phyloP scores from a whole-genome alignment of 305 asterid species.

The Plantago coronopus region DNA sequence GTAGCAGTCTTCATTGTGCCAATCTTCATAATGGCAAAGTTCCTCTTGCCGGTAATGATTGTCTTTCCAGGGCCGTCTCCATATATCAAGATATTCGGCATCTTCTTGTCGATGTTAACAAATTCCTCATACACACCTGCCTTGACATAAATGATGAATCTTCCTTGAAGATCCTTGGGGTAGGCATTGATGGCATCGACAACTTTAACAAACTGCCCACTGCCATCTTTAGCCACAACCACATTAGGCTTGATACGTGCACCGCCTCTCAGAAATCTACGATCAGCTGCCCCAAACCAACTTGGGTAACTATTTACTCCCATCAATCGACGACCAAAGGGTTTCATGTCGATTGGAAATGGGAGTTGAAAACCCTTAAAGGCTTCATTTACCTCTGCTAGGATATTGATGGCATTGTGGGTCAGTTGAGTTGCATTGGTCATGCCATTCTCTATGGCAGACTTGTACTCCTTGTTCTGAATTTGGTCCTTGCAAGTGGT shows the following conservation, averaged over 20 bases:
- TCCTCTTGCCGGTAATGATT: slow-evolving; percentile 33
- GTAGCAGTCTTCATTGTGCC: slow-evolving; percentile 33
- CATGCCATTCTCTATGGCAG: slow-evolving; percentile 30
- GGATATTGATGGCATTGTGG: slow-evolving; percentile 34
- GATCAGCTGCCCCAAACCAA: slow-evolving; percentile 29
- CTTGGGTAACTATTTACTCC: slow-evolving; percentile 17
- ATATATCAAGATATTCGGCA: slow-evolving; percentile 34
- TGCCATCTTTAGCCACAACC: slow-evolving; percentile 43
- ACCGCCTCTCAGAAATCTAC: slow-evolving; percentile 26
- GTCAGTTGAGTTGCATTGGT: slow-evolving; percentile 38
- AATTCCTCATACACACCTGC: slow-evolving; percentile 40
- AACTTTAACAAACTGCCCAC: slow-evolving; percentile 32
- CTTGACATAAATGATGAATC: slow-evolving; percentile 34
- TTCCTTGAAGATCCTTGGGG: slow-evolving; percentile 32
- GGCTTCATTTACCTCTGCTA: slow-evolving; percentile 29
- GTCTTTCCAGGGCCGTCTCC: slow-evolving; percentile 44
- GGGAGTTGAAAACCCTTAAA: slow-evolving; percentile 32
- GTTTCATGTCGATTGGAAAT: slow-evolving; percentile 13
- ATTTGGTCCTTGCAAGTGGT: slow-evolving; percentile 32
- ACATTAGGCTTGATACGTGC: slow-evolving; percentile 23
- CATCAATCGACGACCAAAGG: slow-evolving; percentile 3
- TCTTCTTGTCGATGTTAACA: slow-evolving; percentile 28
- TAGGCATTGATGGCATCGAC: slow-evolving; percentile 34
- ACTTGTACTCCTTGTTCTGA: slow-evolving; percentile 29
- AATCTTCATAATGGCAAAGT: slow-evolving; percentile 9